Evolutionary conservation across 2,329 filamentous ascomycete species (phyloP).

Genomic region (Beauveria brongniartii): DNA sequence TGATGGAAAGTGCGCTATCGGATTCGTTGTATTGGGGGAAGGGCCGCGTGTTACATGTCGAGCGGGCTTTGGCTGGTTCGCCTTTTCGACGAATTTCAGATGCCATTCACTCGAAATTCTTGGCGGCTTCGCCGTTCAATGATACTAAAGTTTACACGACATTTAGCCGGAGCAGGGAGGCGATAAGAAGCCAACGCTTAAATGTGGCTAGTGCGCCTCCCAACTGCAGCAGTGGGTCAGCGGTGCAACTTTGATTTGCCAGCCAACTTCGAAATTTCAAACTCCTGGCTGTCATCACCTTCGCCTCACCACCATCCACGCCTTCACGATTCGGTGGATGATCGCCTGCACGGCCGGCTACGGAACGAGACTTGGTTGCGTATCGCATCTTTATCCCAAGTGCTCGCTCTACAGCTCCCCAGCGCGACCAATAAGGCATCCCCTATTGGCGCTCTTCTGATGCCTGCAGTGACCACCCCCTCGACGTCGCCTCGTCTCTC

Average conservation of each 20-base stretch:
- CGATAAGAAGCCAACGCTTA: conserved; percentile 23
- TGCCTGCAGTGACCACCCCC: conserved; percentile 74
- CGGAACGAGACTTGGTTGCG: conserved; percentile 28
- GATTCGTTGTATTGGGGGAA: background rate
- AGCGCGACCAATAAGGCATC: conserved; percentile 19
- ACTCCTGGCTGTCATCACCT: conserved; percentile 29
- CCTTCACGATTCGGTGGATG: conserved; percentile 27
- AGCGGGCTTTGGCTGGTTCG: background rate
- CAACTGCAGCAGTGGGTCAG: conserved; percentile 26
- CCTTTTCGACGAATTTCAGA: conserved; percentile 10
- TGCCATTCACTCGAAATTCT: conserved; percentile 19
- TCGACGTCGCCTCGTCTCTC: conserved; percentile 67
- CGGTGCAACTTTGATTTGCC: conserved; percentile 30
- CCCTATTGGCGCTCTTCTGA: conserved; percentile 48
- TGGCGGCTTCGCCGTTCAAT: conserved; percentile 17
- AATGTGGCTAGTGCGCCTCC: conserved; percentile 27
- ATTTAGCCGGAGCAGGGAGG: conserved; percentile 25
- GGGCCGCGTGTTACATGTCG: conserved; percentile 1
- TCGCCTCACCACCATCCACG: conserved; percentile 25
- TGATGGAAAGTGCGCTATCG: background rate
- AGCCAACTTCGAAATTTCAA: conserved; percentile 38
- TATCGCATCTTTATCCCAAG: conserved; percentile 20
- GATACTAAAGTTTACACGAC: conserved; percentile 16
- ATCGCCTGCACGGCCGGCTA: conserved; percentile 24
- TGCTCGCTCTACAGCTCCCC: conserved; percentile 22